phyloP scores from a whole-genome alignment of 1,284 basidiomycete genomes.

The Neonothopanus nambi region DNA sequence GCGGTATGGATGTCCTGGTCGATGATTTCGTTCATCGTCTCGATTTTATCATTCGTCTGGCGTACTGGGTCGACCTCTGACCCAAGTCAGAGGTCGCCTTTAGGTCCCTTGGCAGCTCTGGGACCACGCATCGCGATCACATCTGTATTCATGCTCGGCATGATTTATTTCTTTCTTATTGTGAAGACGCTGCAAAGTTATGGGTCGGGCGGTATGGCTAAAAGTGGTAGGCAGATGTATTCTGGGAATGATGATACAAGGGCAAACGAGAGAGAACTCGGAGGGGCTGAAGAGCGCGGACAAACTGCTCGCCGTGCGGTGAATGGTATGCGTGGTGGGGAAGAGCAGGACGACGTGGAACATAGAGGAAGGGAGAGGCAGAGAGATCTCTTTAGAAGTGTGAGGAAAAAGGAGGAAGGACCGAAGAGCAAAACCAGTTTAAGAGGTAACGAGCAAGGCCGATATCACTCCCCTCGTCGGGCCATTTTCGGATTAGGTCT shows the following conservation, averaged over 20 bases:
- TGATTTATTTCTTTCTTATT: conserved; percentile 64
- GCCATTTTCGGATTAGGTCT: conserved; percentile 1
- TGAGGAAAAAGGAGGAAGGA: not conserved
- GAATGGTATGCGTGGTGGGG: not conserved
- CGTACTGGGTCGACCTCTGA: conserved; percentile 57
- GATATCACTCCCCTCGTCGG: not conserved
- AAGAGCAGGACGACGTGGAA: not conserved
- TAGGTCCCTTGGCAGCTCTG: conserved; percentile 37
- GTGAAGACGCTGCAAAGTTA: conserved; percentile 64
- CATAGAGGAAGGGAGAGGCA: not conserved
- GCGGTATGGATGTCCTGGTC: conserved; percentile 78
- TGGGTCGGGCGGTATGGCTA: conserved; percentile 27
- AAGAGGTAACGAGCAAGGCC: not conserved
- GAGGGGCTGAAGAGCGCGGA: not conserved
- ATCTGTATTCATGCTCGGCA: conserved; percentile 53
- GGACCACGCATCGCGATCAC: conserved; percentile 61
- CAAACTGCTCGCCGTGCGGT: not conserved
- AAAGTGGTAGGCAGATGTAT: too few relatives aligned
- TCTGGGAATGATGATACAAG: not conserved
- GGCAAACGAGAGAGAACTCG: too few relatives aligned
- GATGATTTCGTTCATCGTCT: conserved; percentile 65
- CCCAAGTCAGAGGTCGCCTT: conserved; percentile 33
- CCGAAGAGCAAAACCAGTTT: not conserved
- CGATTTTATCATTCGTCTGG: conserved; percentile 76
- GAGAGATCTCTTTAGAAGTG: not conserved